phyloP scores from a whole-genome alignment of 768 basidiomycete genomes.

The Agrocybe chaxingu region DNA sequence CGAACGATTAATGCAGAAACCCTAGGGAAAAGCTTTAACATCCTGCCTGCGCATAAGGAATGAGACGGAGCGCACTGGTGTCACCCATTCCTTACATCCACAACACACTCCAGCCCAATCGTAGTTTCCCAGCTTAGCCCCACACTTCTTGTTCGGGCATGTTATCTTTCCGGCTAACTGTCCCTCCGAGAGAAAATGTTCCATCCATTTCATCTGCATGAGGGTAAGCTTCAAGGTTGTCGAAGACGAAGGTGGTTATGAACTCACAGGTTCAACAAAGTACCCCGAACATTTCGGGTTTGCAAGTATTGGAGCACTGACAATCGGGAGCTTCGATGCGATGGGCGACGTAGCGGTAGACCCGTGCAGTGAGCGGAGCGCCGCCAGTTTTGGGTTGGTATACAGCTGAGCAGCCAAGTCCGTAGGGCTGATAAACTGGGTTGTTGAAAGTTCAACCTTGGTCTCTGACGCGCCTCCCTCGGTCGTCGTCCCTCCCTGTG shows the following conservation, averaged over 20 bases:
- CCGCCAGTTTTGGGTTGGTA: conserved; percentile 41
- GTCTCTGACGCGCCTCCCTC: conserved; percentile 1
- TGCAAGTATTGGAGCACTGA: conserved; percentile 63
- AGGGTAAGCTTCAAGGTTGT: background rate
- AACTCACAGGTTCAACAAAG: conserved; percentile 89
- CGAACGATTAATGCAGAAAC: conserved; percentile 65
- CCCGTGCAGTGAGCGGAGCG: conserved; percentile 24
- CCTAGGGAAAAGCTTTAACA: conserved; percentile 27
- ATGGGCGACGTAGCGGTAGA: conserved; percentile 1
- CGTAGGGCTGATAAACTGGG: conserved; percentile 31
- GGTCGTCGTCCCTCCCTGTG: conserved; percentile 7
- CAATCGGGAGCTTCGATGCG: conserved; percentile 23
- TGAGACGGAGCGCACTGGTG: conserved; percentile 57
- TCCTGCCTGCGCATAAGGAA: background rate
- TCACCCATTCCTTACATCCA: conserved; percentile 90
- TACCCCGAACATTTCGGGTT: conserved; percentile 93
- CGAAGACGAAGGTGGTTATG: background rate
- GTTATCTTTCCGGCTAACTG: conserved; percentile 82
- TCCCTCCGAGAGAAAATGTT: conserved; percentile 71
- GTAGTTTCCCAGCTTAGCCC: conserved; percentile 89
- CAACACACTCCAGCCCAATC: conserved; percentile 96
- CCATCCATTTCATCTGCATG: conserved; percentile 93
- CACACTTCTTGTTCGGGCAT: conserved; percentile 91
- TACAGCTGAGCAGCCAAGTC: conserved; percentile 41
- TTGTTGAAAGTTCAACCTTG: conserved; percentile 17